Percentiles rank a stretch among this genome's conserved stretches.
Evolutionary conservation across 2,329 filamentous ascomycete species (phyloP).

Genomic region (Penicillium sp.): DNA sequence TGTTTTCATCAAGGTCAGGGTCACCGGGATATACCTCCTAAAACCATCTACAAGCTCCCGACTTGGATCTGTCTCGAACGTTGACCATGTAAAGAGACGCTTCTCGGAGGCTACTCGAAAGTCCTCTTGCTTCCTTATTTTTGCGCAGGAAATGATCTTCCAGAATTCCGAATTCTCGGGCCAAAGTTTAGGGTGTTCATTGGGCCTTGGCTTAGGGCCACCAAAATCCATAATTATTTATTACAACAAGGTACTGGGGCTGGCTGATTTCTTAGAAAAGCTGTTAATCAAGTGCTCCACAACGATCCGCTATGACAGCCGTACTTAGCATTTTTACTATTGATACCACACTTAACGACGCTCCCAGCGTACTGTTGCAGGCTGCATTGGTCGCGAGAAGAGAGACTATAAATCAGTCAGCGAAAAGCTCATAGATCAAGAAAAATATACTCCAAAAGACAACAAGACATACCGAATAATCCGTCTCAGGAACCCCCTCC

Average conservation of each 20-base stretch:
- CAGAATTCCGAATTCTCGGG: no score
- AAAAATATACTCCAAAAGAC: slow-evolving; percentile 25
- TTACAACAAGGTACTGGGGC: no score
- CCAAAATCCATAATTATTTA: no score
- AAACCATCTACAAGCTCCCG: no score
- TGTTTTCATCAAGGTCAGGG: no score
- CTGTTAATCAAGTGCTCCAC: not conserved
- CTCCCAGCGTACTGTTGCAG: slow-evolving; percentile 32
- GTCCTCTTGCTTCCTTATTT: no score
- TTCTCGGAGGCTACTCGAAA: no score
- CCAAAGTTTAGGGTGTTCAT: no score
- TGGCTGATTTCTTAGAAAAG: not conserved
- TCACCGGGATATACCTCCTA: no score
- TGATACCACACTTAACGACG: slow-evolving; percentile 5
- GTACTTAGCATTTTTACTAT: not conserved
- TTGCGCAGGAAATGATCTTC: no score
- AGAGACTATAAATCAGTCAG: slow-evolving; percentile 26
- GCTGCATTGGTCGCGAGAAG: slow-evolving; percentile 33
- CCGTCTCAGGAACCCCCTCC: slow-evolving; percentile 63
- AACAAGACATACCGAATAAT: slow-evolving; percentile 59
- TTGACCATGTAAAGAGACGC: no score
- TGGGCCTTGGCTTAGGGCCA: no score
- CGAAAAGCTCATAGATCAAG: slow-evolving; percentile 10
- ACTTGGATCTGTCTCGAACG: not conserved
- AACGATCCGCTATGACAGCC: not conserved